Evolutionary conservation across 202 grass and related monocot species (phyloP), one percentile per base, ranked within the genome.

Genomic region (Hordeum pubiflorum): DNA sequence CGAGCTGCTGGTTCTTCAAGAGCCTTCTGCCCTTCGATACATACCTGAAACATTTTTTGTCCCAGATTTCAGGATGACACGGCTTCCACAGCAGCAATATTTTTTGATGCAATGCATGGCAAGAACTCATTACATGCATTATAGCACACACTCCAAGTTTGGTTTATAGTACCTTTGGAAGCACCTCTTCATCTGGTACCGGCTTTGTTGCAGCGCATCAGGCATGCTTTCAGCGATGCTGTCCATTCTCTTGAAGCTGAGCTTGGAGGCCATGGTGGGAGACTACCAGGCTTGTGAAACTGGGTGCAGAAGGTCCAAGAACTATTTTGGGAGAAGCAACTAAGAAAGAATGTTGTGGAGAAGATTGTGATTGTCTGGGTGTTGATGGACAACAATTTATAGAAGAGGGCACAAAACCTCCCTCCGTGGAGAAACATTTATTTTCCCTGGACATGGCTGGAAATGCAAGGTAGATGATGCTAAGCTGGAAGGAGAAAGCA

Each of bases 141-240:
- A 18, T 2, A 76, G 11, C 6, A 22, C 24, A 48, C 14, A 78
- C 24, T 18, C 15, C 38, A 58, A 64, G 7, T 78, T 59, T 3
- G 1, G 1, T 9, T 22, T 77, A 9, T 2, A 69, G 9, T 89
- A 99, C 97, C 97, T 86, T 58, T 85, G 71, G 60, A 99, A 96
- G 85, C 92, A 96, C 57, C 73, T 89, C 83, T 99, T 99, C 97
- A 99, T 99, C 91, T 96, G 97, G 82, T 99, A 99, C 56, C 97
- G 89, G 76, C 91, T 96, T 78, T 93, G 85, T 38, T 63, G 83
- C 31, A 99, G 72, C 0, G 97, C 97, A 0, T 99, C 92, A 0
- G 97, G 97, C 97, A 99, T 96, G 87, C 70, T 76, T 7, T 99
- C 97, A 7, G 92, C 91, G 24, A 96, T 87, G 81, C 92, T 99